Base-by-base conservation (phyloP, 1,284 basidiomycete genomes). In the Leccinum huronense region DNA sequence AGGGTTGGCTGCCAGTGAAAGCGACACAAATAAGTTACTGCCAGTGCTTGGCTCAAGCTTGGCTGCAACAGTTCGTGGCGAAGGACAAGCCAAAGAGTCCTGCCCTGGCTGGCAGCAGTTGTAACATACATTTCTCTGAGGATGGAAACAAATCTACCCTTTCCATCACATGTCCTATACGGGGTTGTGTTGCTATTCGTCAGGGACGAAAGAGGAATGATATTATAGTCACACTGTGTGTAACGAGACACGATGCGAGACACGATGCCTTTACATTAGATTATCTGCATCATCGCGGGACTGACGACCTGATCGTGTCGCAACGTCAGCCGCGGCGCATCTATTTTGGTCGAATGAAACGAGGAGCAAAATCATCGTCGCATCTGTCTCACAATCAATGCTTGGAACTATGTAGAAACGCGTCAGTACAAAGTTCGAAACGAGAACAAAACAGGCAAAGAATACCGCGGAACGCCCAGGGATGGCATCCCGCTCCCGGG, bases 41-140 rank as follows among this genome's bases (percentile, higher is more conserved):
- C 23, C 23, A 27, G 23, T 27, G 23, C 30, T 31, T 31, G 30
- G 3, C 30, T 31, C 30, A 31, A 31, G 74, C 64, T 77, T 78
- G 27, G 76, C 71, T 65, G 86, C 83, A 55, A 84, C 83, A 27
- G 87, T 90, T 68, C 93, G 86, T 58, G 93, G 94, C 71, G 87
- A 87, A 56, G 93, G 91, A 77, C 94, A 97, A 65, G 89, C 87
- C 66, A 89, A 89, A 48, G 91, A 93, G 79, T 96, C 94, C 75
- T 96, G 94, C 31, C 93, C 94, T 13, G 93, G 91, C 77, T 92
- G 89, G 70, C 90, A 87, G 77, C 94, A 96, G 77, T 95, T 96
- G 82, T 94, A 96, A 81, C 94, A 96, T 31, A 31, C 30, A 31
- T 31, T 31, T 31, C 30, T 31, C 30, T 31, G 30, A 31, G 30